Percentiles rank a stretch among this genome's conserved stretches.
Conservation (phyloP, 2,329 filamentous ascomycete genomes). For the Cordyceps cateniannulata region DNA sequence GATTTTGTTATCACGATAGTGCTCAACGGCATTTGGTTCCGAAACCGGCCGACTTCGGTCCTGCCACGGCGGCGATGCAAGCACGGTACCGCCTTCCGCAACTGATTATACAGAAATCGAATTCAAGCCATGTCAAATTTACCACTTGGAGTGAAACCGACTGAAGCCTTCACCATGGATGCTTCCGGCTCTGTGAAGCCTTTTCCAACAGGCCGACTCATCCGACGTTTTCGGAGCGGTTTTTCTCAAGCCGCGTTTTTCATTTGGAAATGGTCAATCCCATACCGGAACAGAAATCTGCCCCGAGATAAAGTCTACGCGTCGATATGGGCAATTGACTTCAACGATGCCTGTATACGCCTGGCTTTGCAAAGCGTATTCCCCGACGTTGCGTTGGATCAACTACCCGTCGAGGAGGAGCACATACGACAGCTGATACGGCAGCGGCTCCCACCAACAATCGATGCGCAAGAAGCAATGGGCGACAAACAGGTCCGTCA, state of each 20-base stretch:
- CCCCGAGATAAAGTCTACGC: slow-evolving; percentile 14
- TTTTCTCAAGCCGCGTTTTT: neutral
- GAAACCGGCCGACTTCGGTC: neutral
- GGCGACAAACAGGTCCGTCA: neutral
- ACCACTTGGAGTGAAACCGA: neutral
- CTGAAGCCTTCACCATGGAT: neutral
- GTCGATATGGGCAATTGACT: slow-evolving; percentile 5
- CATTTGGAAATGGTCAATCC: slow-evolving; percentile 17
- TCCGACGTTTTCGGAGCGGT: no score
- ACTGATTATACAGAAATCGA: neutral
- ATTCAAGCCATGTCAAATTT: no score
- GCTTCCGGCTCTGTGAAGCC: no score
- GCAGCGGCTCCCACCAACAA: neutral
- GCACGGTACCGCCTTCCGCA: neutral
- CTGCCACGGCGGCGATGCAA: neutral
- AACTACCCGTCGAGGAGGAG: slow-evolving; percentile 11
- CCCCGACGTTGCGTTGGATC: slow-evolving; percentile 8
- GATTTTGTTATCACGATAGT: no score
- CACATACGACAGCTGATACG: slow-evolving; percentile 12
- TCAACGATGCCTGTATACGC: neutral
- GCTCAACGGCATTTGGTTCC: neutral
- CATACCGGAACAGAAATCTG: slow-evolving; percentile 15
- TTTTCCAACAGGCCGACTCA: no score
- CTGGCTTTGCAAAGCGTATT: slow-evolving; percentile 2
- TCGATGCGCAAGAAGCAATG: neutral